Evolutionary conservation across 1,284 basidiomycete species (phyloP), one percentile per base, ranked within the genome.

Genomic region (Moesziomyces globuligerus): DNA sequence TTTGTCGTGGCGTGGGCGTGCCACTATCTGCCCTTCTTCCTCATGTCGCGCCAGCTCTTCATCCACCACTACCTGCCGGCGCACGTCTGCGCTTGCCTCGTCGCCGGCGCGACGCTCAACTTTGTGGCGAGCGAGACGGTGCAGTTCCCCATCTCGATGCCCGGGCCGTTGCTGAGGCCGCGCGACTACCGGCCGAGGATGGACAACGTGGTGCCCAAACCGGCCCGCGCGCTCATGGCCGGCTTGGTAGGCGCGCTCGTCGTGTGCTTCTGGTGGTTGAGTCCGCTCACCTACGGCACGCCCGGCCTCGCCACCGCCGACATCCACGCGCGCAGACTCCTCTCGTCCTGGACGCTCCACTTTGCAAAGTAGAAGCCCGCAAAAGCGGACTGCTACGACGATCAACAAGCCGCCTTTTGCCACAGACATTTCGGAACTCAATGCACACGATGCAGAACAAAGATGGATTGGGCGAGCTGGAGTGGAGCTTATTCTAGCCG

Each of bases 21-120:
- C 67, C 96, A 99, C 84, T 99, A 97, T 85, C 85, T 92, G 80
- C 96, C 96, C 11, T 99, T 98, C 88, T 98, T 92, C 89, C 87
- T 97, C 32, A 97, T 99, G 93, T 90, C 88, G 79, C 91, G 96
- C 51, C 96, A 99, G 82, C 87, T 95, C 29, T 81, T 81, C 87
- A 86, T 99, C 37, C 95, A 99, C 83, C 95, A 99, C 84, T 99
- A 99, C 83, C 89, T 99, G 8, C 95, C 95, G 6, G 84, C 84
- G 17, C 84, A 85, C 82, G 87, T 98, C 38, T 91, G 92, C 23
- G 94, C 93, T 7, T 90, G 93, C 15, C 86, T 98, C 54, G 89
- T 96, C 44, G 92, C 94, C 17, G 96, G 95, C 40, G 88, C 91
- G 3, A 90, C 97, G 28, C 86, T 98, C 78, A 93, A 92, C 84